Conservation (phyloP, 2,329 filamentous ascomycete species). For the Aspergillus pseudoviridinutans region DNA sequence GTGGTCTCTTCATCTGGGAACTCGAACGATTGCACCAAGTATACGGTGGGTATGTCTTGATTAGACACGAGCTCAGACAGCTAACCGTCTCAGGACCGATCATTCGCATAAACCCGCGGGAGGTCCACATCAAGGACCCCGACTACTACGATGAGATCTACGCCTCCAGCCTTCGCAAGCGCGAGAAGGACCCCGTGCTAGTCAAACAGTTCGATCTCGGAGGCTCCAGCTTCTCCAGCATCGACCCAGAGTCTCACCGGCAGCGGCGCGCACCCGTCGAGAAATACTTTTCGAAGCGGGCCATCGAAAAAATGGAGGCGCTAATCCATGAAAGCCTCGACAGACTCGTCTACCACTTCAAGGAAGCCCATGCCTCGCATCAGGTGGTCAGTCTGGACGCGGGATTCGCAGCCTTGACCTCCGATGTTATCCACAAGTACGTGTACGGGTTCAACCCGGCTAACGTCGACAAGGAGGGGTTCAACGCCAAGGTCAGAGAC, state of each 20-base stretch:
- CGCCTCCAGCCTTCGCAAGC: slow-evolving; percentile 17
- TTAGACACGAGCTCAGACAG: background rate
- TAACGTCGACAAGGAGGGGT: slow-evolving; percentile 29
- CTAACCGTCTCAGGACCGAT: slow-evolving; percentile 25
- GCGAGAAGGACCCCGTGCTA: slow-evolving; percentile 23
- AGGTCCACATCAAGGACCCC: slow-evolving; percentile 33
- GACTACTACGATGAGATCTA: slow-evolving; percentile 34
- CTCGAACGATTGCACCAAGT: slow-evolving; percentile 31
- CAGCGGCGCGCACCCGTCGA: slow-evolving; percentile 15
- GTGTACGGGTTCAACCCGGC: slow-evolving; percentile 29
- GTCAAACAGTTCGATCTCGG: slow-evolving; percentile 13
- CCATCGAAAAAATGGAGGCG: slow-evolving; percentile 9
- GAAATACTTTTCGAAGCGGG: slow-evolving; percentile 21
- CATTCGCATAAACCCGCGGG: slow-evolving; percentile 30
- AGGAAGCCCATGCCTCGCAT: slow-evolving; percentile 6
- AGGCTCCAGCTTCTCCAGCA: slow-evolving; percentile 12
- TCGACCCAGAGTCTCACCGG: slow-evolving; percentile 17
- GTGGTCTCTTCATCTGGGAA: slow-evolving; percentile 31
- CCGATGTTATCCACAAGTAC: slow-evolving; percentile 37
- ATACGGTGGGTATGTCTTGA: slow-evolving; percentile 25
- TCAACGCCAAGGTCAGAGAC: slow-evolving; percentile 17
- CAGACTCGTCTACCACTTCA: slow-evolving; percentile 11
- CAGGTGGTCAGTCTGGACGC: slow-evolving; percentile 18
- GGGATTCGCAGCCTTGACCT: slow-evolving; percentile 25
- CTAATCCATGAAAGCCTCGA: slow-evolving; percentile 14